Conservation (phyloP, 345 rosid species). For the Raphanus raphanistrum region DNA sequence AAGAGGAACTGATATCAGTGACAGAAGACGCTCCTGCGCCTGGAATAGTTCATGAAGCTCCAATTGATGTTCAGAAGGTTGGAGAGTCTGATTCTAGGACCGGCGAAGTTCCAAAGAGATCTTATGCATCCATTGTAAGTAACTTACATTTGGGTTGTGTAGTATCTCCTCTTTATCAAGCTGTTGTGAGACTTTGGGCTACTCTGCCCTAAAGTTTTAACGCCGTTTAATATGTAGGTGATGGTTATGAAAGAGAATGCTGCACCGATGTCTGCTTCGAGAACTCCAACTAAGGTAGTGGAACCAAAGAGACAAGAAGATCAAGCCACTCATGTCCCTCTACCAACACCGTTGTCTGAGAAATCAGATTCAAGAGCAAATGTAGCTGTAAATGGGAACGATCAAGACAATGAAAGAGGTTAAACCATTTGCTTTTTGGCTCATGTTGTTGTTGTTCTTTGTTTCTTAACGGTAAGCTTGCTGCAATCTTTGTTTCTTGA, state of each 20-base stretch:
- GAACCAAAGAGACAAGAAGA: conserved; percentile 65
- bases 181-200: neutral
- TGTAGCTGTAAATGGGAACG: conserved; percentile 58
- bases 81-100: conserved; percentile 50
- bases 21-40: conserved; percentile 44
- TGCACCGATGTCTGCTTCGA: conserved; percentile 44
- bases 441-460: neutral
- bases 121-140: conserved; percentile 93
- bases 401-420: conserved; percentile 63
- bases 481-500: conserved; percentile 3
- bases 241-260: conserved; percentile 77
- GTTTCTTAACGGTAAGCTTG: neutral
- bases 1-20: conserved; percentile 44
- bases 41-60: conserved; percentile 66
- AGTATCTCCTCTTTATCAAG: conserved; percentile 3
- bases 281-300: conserved; percentile 52
- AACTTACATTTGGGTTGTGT: neutral
- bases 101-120: conserved; percentile 79
- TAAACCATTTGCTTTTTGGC: neutral
- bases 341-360: conserved; percentile 50
- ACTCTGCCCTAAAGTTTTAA: neutral
- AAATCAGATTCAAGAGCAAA: conserved; percentile 46
- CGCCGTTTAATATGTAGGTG: conserved; percentile 51
- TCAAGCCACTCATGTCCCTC: conserved; percentile 41
- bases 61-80: conserved; percentile 43